phyloP scores from a whole-genome alignment of 306 rosid species.

The Hippophae tibetana region DNA sequence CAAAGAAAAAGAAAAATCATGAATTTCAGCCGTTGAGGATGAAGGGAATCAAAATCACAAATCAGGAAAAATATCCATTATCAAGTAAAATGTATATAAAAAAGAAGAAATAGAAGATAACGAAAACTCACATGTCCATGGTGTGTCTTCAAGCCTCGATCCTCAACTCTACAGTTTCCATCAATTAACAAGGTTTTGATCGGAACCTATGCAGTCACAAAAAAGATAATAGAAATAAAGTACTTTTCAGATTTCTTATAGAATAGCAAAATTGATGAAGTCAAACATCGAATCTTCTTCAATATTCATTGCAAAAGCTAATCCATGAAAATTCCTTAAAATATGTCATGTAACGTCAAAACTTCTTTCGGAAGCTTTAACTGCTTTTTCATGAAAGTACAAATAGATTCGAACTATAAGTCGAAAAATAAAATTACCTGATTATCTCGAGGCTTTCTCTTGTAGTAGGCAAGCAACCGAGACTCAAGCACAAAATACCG shows the following conservation, averaged over 20 bases:
- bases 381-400: background rate
- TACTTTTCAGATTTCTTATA: slow-evolving; percentile 1
- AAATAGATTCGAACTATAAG: too few relatives aligned
- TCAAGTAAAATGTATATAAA: slow-evolving; percentile 1
- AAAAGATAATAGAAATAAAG: slow-evolving; percentile 11
- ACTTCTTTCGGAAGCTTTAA: background rate
- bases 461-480: slow-evolving; percentile 84
- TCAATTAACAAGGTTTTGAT: slow-evolving; percentile 78
- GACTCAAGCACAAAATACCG: slow-evolving; percentile 93
- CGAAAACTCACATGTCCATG: slow-evolving; percentile 84
- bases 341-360: background rate
- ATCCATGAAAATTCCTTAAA: background rate
- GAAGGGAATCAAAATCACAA: too few relatives aligned
- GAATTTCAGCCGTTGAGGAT: too few relatives aligned
- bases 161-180: slow-evolving; percentile 99
- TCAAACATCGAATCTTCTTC: background rate
- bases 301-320: background rate
- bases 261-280: slow-evolving; percentile 1
- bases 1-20: too few relatives aligned
- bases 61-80: too few relatives aligned
- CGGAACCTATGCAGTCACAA: slow-evolving; percentile 60
- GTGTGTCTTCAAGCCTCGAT: slow-evolving; percentile 97
- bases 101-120: slow-evolving; percentile 1
- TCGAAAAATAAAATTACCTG: slow-evolving; percentile 35
- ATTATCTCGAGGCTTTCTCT: slow-evolving; percentile 90